phyloP scores from a whole-genome alignment of 139 green algal genomes.

The Astrephomene gubernaculifera region DNA sequence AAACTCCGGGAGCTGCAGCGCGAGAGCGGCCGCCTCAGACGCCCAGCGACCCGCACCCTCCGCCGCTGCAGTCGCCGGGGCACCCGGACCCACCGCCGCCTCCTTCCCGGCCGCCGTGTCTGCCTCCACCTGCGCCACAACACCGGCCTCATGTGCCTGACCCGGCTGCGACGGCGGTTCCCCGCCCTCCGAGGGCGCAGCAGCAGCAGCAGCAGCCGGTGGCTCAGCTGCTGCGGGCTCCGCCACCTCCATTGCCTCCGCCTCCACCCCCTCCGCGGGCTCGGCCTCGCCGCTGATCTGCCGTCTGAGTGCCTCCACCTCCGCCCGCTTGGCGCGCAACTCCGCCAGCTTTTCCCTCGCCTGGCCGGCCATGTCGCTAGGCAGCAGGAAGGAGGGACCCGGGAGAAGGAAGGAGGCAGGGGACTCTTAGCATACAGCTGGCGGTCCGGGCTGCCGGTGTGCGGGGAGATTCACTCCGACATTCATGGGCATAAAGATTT shows the following conservation, averaged over 20 bases:
- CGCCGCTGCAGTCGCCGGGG: background rate
- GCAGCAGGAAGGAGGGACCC: background rate
- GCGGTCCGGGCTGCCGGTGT: background rate
- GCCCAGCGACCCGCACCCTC: slow-evolving; percentile 39
- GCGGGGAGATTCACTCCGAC: background rate
- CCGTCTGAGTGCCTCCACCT: background rate
- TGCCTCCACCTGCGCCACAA: background rate
- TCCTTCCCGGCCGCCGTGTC: background rate
- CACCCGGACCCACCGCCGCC: background rate
- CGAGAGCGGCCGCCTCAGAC: slow-evolving; percentile 50
- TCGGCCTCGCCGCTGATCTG: background rate
- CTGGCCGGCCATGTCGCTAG: slow-evolving; percentile 11
- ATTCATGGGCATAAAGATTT: background rate
- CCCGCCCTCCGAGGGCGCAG: background rate
- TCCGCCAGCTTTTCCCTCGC: background rate
- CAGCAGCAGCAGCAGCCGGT: background rate
- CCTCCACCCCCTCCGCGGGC: background rate
- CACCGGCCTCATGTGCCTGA: background rate
- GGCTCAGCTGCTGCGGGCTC: background rate
- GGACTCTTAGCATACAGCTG: too few relatives aligned
- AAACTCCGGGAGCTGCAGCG: slow-evolving; percentile 67
- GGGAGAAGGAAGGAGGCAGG: background rate
- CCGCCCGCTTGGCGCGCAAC: background rate
- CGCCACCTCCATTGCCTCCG: background rate
- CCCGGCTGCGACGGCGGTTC: background rate